phyloP scores from a whole-genome alignment of 2,329 filamentous ascomycete genomes.

The Sporothrix brasiliensis region DNA sequence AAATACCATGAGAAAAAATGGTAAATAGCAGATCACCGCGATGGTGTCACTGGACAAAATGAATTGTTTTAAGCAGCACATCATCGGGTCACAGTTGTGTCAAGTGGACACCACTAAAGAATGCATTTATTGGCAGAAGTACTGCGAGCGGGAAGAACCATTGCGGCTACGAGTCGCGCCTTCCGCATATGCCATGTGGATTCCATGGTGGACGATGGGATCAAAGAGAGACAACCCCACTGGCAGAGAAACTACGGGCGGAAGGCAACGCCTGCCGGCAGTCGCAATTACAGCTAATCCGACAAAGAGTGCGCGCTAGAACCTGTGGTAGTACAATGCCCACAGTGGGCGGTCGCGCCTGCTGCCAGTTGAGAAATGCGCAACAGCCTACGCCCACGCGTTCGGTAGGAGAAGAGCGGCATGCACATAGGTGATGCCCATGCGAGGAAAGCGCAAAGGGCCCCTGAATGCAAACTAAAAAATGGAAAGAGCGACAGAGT shows the following conservation, averaged over 20 bases:
- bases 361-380: neutral
- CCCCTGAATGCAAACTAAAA: too few species aligned
- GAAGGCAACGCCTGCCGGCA: constrained; percentile 18
- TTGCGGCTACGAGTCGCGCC: neutral
- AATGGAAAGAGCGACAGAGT: too few species aligned
- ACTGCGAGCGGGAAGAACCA: neutral
- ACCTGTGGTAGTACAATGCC: constrained; percentile 13
- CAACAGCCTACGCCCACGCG: constrained; percentile 20
- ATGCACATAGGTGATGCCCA: neutral
- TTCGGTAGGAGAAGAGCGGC: constrained; percentile 7
- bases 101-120: neutral
- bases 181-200: neutral
- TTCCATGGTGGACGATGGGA: neutral
- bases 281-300: constrained; percentile 33
- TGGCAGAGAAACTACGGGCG: neutral
- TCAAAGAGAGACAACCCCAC: neutral
- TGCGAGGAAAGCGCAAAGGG: constrained; percentile 9
- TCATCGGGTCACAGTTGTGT: neutral
- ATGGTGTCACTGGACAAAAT: neutral
- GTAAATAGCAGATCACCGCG: neutral
- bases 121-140: neutral
- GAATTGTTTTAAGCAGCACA: neutral
- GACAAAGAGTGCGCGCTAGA: constrained; percentile 1
- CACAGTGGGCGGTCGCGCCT: constrained; percentile 5
- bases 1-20: constrained; percentile 8